Conservation (phyloP, 192 early-diverging fungal species). For the Thamnidium elegans region DNA sequence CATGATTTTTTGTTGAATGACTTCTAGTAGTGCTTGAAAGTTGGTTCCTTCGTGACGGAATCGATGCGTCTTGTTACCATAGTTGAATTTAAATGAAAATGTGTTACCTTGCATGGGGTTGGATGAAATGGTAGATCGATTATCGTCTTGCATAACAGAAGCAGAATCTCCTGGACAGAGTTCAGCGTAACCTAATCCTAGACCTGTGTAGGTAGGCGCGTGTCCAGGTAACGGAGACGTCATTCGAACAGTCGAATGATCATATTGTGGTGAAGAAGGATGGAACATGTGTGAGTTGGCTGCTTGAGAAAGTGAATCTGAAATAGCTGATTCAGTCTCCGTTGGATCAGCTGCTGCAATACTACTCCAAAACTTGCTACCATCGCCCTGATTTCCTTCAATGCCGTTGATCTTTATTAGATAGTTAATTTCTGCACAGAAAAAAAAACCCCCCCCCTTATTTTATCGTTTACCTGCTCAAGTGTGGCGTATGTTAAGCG, state of each 20-base stretch:
- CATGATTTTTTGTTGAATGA: slow-evolving; percentile 50
- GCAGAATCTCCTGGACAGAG: slow-evolving; percentile 21
- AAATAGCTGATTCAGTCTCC: slow-evolving; percentile 40
- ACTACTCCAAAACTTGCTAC: slow-evolving; percentile 44
- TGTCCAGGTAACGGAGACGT: slow-evolving; percentile 11
- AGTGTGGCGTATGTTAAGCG: slow-evolving; percentile 74
- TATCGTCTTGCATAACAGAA: slow-evolving; percentile 28
- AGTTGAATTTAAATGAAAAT: slow-evolving; percentile 59
- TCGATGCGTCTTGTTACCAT: slow-evolving; percentile 61
- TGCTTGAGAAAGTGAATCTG: slow-evolving; percentile 36
- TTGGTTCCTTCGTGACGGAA: slow-evolving; percentile 45
- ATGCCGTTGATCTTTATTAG: slow-evolving; percentile 32
- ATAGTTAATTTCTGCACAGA: too few species aligned
- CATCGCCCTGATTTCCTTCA: slow-evolving; percentile 30
- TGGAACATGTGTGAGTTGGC: slow-evolving; percentile 33
- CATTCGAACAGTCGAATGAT: neutral
- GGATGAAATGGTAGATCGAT: slow-evolving; percentile 21
- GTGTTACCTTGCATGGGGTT: slow-evolving; percentile 20
- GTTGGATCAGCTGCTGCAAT: slow-evolving; percentile 35
- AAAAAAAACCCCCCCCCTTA: too few species aligned
- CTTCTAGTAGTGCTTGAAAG: slow-evolving; percentile 33
- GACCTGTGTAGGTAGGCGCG: slow-evolving; percentile 4
- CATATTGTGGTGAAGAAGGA: slow-evolving; percentile 34
- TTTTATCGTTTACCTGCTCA: slow-evolving; percentile 55
- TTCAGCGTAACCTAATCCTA: slow-evolving; percentile 19